Percentiles rank a stretch among this genome's conserved stretches.
Conservation (phyloP, 2,329 filamentous ascomycete species). For the Hirsutella minnesotensis region DNA sequence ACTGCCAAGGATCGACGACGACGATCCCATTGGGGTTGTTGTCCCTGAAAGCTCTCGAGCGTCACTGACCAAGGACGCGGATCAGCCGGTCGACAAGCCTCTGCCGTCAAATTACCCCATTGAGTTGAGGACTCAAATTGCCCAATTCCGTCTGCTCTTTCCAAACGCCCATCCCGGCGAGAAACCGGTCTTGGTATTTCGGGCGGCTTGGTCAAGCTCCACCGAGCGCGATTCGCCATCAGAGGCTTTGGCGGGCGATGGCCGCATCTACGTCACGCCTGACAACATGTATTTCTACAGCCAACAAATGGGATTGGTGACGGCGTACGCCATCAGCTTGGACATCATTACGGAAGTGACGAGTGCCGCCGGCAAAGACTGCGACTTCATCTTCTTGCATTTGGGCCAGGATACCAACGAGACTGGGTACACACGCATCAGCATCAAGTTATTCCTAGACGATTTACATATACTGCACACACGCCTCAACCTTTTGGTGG, state of each 20-base stretch:
- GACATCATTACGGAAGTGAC: slow-evolving; percentile 78
- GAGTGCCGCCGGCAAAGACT: slow-evolving; percentile 77
- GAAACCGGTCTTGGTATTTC: slow-evolving; percentile 81
- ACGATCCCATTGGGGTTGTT: slow-evolving; percentile 29
- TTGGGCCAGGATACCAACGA: slow-evolving; percentile 49
- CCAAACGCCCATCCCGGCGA: slow-evolving; percentile 67
- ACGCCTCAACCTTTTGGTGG: slow-evolving; percentile 74
- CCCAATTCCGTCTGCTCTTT: slow-evolving; percentile 87
- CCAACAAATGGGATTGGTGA: slow-evolving; percentile 80
- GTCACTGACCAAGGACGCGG: slow-evolving; percentile 11
- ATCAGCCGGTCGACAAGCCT: slow-evolving; percentile 31
- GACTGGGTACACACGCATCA: slow-evolving; percentile 60
- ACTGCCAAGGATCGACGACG: slow-evolving; percentile 21
- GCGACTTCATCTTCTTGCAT: slow-evolving; percentile 85
- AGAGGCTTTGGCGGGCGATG: slow-evolving; percentile 42
- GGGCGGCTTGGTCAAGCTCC: slow-evolving; percentile 67
- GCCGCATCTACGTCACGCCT: slow-evolving; percentile 78
- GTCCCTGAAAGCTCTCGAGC: slow-evolving; percentile 19
- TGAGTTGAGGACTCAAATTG: slow-evolving; percentile 74
- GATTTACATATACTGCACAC: slow-evolving; percentile 71
- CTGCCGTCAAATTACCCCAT: slow-evolving; percentile 70
- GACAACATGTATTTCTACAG: slow-evolving; percentile 93
- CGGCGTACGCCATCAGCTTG: slow-evolving; percentile 68
- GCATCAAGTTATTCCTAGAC: slow-evolving; percentile 87
- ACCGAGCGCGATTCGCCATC: slow-evolving; percentile 27